Percentiles rank a stretch among this genome's conserved stretches.
Evolutionary conservation across 441 rosid genomes (phyloP).

Genomic region (Populus trichocarpa): DNA sequence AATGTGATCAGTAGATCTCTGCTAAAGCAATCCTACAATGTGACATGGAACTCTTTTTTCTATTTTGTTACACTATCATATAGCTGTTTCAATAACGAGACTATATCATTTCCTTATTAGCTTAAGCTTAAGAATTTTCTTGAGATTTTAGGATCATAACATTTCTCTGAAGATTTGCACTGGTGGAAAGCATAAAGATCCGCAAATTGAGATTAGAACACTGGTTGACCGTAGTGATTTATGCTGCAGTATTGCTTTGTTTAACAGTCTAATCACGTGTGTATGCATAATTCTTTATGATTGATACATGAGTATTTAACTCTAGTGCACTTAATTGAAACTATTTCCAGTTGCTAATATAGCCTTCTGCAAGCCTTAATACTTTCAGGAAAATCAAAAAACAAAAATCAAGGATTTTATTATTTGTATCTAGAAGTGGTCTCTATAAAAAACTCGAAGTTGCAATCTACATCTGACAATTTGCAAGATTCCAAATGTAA

Average conservation of each 20-base stretch:
- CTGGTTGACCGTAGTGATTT: not conserved
- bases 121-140: too few species aligned
- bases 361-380: not conserved
- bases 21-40: too few species aligned
- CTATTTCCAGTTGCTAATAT: constrained; percentile 15
- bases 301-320: not conserved
- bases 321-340: not conserved
- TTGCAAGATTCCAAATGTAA: constrained; percentile 46
- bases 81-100: too few species aligned
- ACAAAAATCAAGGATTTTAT: constrained; percentile 88
- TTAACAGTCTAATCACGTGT: not conserved
- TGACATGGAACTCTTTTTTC: too few species aligned
- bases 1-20: too few species aligned
- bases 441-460: constrained; percentile 76
- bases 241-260: not conserved
- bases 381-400: constrained; percentile 83
- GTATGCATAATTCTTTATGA: not conserved
- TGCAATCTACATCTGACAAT: constrained; percentile 61
- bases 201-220: not conserved
- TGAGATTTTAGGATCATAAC: not conserved
- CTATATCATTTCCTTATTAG: too few species aligned
- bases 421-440: constrained; percentile 88
- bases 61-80: too few species aligned
- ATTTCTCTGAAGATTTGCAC: not conserved
- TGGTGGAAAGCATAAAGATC: not conserved